Conservation (phyloP, 2,329 filamentous ascomycete species). For the Fusarium sp. region DNA sequence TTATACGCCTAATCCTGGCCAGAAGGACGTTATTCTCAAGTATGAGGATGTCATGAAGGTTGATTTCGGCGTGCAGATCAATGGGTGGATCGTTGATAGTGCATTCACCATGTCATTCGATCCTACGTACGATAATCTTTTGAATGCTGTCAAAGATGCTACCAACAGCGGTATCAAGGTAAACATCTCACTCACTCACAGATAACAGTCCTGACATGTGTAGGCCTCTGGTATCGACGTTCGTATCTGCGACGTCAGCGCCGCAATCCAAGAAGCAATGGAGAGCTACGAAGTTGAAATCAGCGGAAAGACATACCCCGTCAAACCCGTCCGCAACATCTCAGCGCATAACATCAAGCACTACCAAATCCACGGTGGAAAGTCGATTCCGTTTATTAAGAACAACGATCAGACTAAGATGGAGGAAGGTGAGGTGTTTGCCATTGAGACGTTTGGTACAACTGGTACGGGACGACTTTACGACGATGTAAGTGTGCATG, state of each 20-base stretch:
- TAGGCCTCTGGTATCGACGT: constrained; percentile 82
- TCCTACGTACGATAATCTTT: constrained; percentile 76
- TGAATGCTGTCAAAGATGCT: constrained; percentile 76
- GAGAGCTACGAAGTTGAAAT: constrained; percentile 90
- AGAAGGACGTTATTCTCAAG: constrained; percentile 73
- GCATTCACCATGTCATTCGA: constrained; percentile 82
- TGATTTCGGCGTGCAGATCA: constrained; percentile 81
- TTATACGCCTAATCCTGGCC: constrained; percentile 85
- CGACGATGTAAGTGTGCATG: constrained; percentile 71
- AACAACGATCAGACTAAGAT: constrained; percentile 87
- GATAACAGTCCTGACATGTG: not conserved
- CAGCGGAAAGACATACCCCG: constrained; percentile 77
- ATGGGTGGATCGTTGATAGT: constrained; percentile 80
- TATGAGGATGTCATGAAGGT: constrained; percentile 81
- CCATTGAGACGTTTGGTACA: constrained; percentile 92
- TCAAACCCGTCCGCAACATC: constrained; percentile 84
- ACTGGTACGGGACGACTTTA: constrained; percentile 85
- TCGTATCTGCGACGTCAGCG: constrained; percentile 84
- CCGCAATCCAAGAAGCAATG: constrained; percentile 86
- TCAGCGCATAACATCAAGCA: constrained; percentile 88
- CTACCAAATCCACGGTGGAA: constrained; percentile 88
- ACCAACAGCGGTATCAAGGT: constrained; percentile 84
- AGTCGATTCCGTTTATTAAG: constrained; percentile 91
- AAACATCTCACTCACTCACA: not conserved
- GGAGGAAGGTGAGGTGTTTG: constrained; percentile 93